Percentiles rank a stretch among this genome's conserved stretches.
Evolutionary conservation across 1,139 yeast species (phyloP).

Genomic region (Meyerozyma elateridarum): DNA sequence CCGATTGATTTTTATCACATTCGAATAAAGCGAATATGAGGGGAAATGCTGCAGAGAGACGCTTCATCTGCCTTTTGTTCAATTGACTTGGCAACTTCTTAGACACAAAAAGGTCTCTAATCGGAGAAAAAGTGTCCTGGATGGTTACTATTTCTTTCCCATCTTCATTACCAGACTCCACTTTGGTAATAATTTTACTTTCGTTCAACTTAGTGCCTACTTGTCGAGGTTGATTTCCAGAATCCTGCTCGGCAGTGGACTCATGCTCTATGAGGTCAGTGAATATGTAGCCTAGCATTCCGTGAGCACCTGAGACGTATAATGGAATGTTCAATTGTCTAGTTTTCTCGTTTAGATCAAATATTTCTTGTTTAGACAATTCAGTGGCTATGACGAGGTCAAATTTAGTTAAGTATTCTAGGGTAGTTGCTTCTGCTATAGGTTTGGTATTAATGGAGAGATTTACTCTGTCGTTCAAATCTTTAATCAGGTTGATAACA

Average conservation of each 20-base stretch:
- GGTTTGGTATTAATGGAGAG: conserved; percentile 37
- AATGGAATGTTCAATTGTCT: conserved; percentile 58
- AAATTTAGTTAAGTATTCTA: conserved; percentile 51
- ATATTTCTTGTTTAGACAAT: conserved; percentile 37
- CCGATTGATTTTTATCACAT: conserved; percentile 17
- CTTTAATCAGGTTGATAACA: conserved; percentile 52
- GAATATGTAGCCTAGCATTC: conserved; percentile 78
- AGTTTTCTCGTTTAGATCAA: conserved; percentile 46
- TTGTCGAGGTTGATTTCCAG: conserved; percentile 49
- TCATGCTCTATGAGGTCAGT: conserved; percentile 70
- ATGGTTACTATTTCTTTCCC: conserved; percentile 52
- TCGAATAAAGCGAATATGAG: conserved; percentile 54
- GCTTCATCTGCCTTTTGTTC: conserved; percentile 51
- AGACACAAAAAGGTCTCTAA: conserved; percentile 28
- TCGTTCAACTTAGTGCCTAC: conserved; percentile 42
- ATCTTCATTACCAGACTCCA: conserved; percentile 25
- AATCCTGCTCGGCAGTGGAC: conserved; percentile 35
- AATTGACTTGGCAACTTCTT: conserved; percentile 40
- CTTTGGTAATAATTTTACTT: conserved; percentile 49
- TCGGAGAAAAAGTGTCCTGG: conserved; percentile 45
- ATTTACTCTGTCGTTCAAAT: conserved; percentile 74
- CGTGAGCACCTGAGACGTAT: conserved; percentile 67
- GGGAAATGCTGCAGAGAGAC: conserved; percentile 60
- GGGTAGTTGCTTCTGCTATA: conserved; percentile 16
- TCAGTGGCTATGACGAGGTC: conserved; percentile 79